phyloP scores from a whole-genome alignment of 371 early-diverging fungal genomes.

The Dentiscutata heterogama region DNA sequence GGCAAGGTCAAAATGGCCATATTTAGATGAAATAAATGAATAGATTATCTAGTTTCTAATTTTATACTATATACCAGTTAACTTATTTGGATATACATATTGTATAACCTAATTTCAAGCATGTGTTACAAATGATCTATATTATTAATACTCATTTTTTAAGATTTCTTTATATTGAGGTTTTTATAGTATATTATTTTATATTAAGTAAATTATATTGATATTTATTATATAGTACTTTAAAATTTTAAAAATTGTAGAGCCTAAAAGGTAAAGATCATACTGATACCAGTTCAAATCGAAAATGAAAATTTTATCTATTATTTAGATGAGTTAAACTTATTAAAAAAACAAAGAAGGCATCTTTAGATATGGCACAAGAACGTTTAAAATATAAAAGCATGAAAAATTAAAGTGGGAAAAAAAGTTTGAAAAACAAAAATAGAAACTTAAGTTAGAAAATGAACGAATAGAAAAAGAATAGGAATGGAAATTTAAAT shows the following conservation, averaged over 20 bases:
- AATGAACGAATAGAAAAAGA: background rate
- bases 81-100: background rate
- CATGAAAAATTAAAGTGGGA: slow-evolving; percentile 2
- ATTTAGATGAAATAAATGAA: background rate
- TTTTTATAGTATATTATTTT: background rate
- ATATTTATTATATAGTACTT: too few species aligned
- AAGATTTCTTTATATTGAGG: too few species aligned
- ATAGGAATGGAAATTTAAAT: background rate
- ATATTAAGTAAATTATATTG: too few species aligned
- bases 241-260: too few species aligned
- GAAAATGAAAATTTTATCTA: background rate
- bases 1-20: background rate
- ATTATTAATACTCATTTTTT: too few species aligned
- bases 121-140: background rate
- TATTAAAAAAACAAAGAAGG: background rate
- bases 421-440: too few species aligned
- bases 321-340: background rate
- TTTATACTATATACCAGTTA: too few species aligned
- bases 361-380: background rate
- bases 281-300: background rate
- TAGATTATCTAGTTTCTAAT: background rate
- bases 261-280: background rate
- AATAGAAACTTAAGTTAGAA: too few species aligned
- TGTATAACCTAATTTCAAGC: background rate
- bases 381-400: background rate